These are phyloP conservation scores for Neopestalotiopsis sp. DNA, from an alignment of 2,329 filamentous ascomycete genomes.

Conservation along the genomic window DNA sequence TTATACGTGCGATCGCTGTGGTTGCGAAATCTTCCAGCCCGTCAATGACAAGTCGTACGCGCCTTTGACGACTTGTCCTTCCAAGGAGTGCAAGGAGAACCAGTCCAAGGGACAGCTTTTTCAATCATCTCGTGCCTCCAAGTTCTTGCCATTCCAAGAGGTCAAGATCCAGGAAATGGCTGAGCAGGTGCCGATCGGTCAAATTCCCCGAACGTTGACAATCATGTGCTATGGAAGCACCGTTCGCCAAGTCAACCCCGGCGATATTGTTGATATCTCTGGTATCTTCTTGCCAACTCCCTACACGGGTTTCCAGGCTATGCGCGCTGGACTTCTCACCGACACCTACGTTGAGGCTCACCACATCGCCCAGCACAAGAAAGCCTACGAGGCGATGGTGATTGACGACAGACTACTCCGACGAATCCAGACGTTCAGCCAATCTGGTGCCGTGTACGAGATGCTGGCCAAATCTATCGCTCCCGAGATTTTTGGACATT, in stretches of 20 bases:
- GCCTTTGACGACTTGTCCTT: constrained; percentile 85
- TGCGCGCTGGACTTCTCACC: constrained; percentile 92
- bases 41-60: constrained; percentile 89
- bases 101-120: constrained; percentile 93
- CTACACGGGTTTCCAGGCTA: constrained; percentile 98
- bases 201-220: constrained; percentile 91
- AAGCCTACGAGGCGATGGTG: constrained; percentile 91
- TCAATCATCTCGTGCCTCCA: constrained; percentile 92
- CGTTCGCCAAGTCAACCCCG: constrained; percentile 86
- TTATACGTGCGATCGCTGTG: constrained; percentile 96
- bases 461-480: constrained; percentile 95
- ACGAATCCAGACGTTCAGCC: constrained; percentile 83
- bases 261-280: constrained; percentile 91
- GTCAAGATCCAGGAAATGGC: constrained; percentile 99
- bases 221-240: constrained; percentile 87
- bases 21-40: constrained; percentile 97
- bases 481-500: constrained; percentile 94
- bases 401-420: constrained; percentile 80
- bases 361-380: constrained; percentile 93
- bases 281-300: constrained; percentile 97
- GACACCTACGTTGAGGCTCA: constrained; percentile 98
- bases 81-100: constrained; percentile 86
- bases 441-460: constrained; percentile 92
- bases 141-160: constrained; percentile 97
- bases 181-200: constrained; percentile 97